Evolutionary conservation across 2,329 filamentous ascomycete species (phyloP).

Genomic region (Aspergillus hiratsukae): DNA sequence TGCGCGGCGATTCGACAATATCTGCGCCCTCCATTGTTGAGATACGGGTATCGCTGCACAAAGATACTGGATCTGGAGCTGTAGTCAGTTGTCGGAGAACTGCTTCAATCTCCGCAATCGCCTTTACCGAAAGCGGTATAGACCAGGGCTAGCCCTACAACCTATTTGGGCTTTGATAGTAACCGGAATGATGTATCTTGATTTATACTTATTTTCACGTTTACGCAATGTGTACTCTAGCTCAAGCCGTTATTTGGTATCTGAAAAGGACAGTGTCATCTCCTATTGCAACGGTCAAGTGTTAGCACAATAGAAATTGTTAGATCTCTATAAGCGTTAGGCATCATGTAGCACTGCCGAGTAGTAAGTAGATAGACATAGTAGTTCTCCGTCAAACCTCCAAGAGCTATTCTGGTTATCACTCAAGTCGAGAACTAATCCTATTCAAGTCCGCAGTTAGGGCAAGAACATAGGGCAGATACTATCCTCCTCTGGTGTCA

Average conservation of each 20-base stretch:
- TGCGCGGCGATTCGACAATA: slow-evolving; percentile 31
- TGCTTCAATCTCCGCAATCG: slow-evolving; percentile 5
- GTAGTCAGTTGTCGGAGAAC: slow-evolving; percentile 12
- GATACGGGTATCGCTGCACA: neutral
- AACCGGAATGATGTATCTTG: neutral
- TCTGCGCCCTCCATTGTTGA: slow-evolving; percentile 29
- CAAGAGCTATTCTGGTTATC: no score
- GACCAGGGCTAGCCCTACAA: slow-evolving; percentile 26
- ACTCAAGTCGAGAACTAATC: no score
- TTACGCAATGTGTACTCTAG: neutral
- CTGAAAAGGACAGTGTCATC: neutral
- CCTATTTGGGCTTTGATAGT: slow-evolving; percentile 17
- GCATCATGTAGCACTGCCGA: no score
- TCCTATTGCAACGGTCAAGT: neutral
- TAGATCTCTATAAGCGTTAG: neutral
- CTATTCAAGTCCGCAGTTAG: no score
- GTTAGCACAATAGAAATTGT: neutral
- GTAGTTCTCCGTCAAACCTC: neutral
- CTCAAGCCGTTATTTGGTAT: neutral
- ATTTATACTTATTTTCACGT: neutral
- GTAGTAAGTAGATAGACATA: neutral
- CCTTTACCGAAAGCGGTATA: slow-evolving; percentile 11
- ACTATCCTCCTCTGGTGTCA: neutral
- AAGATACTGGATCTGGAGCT: slow-evolving; percentile 9
- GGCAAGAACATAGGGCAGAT: neutral